Evolutionary conservation across 2,329 filamentous ascomycete genomes (phyloP).

Genomic region (Arthroderma sp.): DNA sequence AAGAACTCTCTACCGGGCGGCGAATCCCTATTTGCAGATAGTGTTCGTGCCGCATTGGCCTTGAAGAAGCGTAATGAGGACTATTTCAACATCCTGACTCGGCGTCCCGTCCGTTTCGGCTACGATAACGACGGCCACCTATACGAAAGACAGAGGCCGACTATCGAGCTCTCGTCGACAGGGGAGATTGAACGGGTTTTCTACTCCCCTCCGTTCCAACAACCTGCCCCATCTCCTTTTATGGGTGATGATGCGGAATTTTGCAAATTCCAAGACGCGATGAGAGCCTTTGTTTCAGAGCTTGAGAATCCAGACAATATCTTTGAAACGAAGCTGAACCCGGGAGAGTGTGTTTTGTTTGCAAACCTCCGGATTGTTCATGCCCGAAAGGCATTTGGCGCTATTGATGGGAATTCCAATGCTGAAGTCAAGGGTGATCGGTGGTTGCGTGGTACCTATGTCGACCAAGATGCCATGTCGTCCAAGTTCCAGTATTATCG

Average conservation of each 20-base stretch:
- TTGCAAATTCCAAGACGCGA: conserved; percentile 24
- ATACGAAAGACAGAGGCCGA: conserved; percentile 47
- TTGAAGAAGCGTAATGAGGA: conserved; percentile 10
- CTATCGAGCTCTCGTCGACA: conserved; percentile 33
- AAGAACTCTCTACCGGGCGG: conserved; percentile 68
- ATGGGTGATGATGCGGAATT: no score
- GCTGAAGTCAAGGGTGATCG: conserved; percentile 47
- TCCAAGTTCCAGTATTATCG: conserved; percentile 34
- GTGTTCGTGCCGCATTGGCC: conserved; percentile 44
- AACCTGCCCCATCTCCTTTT: no score
- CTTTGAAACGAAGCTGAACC: conserved; percentile 58
- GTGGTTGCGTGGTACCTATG: conserved; percentile 78
- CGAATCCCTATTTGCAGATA: conserved; percentile 74
- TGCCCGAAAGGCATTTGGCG: conserved; percentile 63
- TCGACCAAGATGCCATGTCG: conserved; percentile 52
- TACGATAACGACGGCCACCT: conserved; percentile 53
- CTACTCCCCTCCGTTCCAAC: conserved; percentile 73
- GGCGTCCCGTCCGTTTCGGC: conserved; percentile 45
- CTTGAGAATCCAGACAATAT: conserved; percentile 48
- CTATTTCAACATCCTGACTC: conserved; percentile 26
- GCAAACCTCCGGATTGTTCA: conserved; percentile 79
- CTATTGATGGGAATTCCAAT: conserved; percentile 2
- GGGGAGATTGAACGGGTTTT: conserved; percentile 34
- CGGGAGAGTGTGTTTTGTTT: conserved; percentile 87
- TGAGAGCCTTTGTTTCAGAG: conserved; percentile 44